Conservation (phyloP, 306 rosid genomes). For the Arachis hypogaea region DNA sequence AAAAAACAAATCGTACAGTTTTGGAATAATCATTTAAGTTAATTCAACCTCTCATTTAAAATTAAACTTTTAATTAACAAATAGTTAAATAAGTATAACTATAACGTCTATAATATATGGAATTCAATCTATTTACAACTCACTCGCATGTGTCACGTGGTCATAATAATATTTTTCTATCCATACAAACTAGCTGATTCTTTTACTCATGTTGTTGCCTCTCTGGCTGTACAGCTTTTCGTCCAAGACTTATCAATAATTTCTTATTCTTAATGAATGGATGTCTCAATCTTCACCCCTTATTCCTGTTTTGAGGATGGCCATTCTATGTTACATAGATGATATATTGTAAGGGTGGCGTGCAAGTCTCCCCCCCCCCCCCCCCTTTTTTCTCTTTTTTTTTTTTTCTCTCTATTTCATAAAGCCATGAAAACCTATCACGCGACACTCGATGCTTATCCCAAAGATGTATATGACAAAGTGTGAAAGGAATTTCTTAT, state of each 20-base stretch:
- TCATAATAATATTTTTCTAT: slow-evolving; percentile 11
- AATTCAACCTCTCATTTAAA: not conserved
- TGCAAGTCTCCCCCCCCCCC: not conserved
- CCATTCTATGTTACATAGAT: not conserved
- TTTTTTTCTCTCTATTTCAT: not conserved
- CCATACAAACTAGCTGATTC: not conserved
- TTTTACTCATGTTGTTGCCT: slow-evolving; percentile 32
- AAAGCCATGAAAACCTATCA: not conserved
- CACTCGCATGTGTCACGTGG: slow-evolving; percentile 42
- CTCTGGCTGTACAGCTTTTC: slow-evolving; percentile 35
- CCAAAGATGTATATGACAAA: not conserved
- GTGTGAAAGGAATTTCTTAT: not conserved
- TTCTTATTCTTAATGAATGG: not conserved
- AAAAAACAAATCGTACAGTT: too few species aligned
- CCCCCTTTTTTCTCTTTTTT: too few species aligned
- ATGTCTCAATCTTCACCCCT: slow-evolving; percentile 7
- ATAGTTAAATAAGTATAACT: not conserved
- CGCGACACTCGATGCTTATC: not conserved
- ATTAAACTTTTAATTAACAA: not conserved
- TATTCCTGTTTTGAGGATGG: not conserved
- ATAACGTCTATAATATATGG: not conserved
- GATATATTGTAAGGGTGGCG: not conserved
- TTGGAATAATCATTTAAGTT: not conserved
- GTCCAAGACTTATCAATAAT: not conserved
- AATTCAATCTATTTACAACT: slow-evolving; percentile 10